Base-by-base conservation (phyloP, 2,329 filamentous ascomycete species). In the Nannizziopsis arthrosporioides region DNA sequence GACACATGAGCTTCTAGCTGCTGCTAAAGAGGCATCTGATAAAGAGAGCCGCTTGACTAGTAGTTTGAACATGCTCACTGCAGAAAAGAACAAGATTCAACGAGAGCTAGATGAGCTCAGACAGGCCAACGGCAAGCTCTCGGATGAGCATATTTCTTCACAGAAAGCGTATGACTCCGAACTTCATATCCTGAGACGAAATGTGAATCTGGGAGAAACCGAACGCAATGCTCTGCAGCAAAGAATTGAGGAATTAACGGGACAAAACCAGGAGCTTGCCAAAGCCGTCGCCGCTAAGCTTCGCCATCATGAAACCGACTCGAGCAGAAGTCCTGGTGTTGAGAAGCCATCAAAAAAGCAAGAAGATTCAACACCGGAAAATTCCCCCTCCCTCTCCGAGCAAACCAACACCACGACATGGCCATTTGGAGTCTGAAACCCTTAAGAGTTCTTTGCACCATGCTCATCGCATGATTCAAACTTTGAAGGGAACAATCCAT, bases 391-490 rank as follows among this genome's bases (percentile, higher is more conserved):
- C 84, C 1, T 96, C 90, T 0, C 92, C 92, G 0, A 78, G 86
- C 61, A 98, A 96, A 70, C 82, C 82, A 50, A 95, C 90, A 1
- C 90, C 90, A 19, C 79, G 92, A 18, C 90, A 95, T 65, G 82
- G 85, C 34, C 82, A 87, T 67, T 76, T 98, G n/a, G 92, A 98
- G 66, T 84, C 87, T 0, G 92, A 98, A 69, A 98, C 92, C 0
- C 72, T 98, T 56, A 93, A 92, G 70, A 93, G 89, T 47, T 95
- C 90, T 19, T 75, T 96, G 22, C 83, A 88, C 56, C 92, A 98
- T 63, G 90, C 92, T 35, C 92, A 96, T 64, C 81, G 90, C 50
- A 95, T 94, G 69, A 95, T 98, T 51, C 90, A 96, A 64, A 94
- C 87, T 59, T 78, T 96, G 57, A 88, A 94, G 67, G 88, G 84